Evolutionary conservation across 495 filamentous ascomycete genomes (phyloP), one percentile per base, ranked within the genome.

Genomic region (Neurospora tetrasperma): DNA sequence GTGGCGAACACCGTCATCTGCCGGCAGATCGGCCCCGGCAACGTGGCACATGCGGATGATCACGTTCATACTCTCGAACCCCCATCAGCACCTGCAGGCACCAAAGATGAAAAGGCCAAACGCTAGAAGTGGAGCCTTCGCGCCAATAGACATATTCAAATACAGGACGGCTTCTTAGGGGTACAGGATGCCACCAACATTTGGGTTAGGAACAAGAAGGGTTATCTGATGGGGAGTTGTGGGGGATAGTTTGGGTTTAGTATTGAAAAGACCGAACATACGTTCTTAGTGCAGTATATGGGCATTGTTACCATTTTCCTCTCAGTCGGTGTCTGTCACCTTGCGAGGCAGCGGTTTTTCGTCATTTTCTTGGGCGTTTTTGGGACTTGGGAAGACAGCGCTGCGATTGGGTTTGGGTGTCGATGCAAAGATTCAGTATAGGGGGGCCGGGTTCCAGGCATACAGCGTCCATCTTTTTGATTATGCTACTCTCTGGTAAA

Each of bases 1-100:
- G 89, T 98, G 42, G 86, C 86, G 14, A 87, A 88, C 72, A 91
- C 92, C 62, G 82, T 88, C 20, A 88, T 89, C 69, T 89, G 87
- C 75, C 76, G 84, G 69, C 86, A 89, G 75, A 78, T 84, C 35
- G 79, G 77, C 3, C 79, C 77, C 8, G 84, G 85, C 1, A 72
- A 74, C 6, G 82, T 88, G 40, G 78, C 86, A n/a, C 82, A 80
- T 27, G 83, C 85, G 9, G 78, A 81, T 12, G 84, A 86, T 72
- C 87, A 89, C 70, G 84, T 78, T 6, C 87, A 89, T 73, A 81
- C 86, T 27, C 79, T 89, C 35, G 86, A 89, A 74, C 86, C 86
- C 42, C 86, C 87, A 6, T 72, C 80, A 16, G 72, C 79, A 41
- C 73, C 80, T n/a, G 74, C 78, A 31, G 48, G 54, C 27, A 35